Conservation (phyloP, 2,329 filamentous ascomycete species). For the Colletotrichum sp. region DNA sequence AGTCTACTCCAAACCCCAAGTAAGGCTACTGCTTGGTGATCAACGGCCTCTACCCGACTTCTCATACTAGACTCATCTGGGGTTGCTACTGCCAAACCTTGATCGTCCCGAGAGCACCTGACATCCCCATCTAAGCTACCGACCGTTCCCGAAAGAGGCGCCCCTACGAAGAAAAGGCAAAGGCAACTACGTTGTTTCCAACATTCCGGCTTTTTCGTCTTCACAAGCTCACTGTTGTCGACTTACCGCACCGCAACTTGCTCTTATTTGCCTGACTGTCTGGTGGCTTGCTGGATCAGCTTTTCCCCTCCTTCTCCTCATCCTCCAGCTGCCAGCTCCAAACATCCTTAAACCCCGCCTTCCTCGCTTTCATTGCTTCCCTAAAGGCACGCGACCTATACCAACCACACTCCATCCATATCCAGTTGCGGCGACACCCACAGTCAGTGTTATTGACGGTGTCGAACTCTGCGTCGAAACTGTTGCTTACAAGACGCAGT, state of each 20-base stretch:
- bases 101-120: conserved; percentile 11
- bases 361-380: background rate
- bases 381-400: background rate
- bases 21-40: background rate
- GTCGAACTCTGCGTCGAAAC: background rate
- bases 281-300: background rate
- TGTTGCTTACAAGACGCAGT: background rate
- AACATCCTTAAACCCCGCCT: background rate
- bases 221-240: background rate
- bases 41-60: conserved; percentile 5
- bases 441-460: background rate
- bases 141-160: background rate
- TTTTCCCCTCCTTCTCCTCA: background rate
- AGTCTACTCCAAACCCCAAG: background rate
- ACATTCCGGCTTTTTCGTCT: background rate
- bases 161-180: background rate
- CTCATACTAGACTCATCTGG: background rate
- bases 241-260: background rate
- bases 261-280: background rate
- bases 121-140: conserved; percentile 3
- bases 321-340: background rate
- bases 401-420: background rate
- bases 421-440: background rate
- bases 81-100: background rate
- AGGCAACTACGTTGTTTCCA: background rate